Evolutionary conservation across 805 yeast genomes (phyloP).

Genomic region (Candida incommunis): DNA sequence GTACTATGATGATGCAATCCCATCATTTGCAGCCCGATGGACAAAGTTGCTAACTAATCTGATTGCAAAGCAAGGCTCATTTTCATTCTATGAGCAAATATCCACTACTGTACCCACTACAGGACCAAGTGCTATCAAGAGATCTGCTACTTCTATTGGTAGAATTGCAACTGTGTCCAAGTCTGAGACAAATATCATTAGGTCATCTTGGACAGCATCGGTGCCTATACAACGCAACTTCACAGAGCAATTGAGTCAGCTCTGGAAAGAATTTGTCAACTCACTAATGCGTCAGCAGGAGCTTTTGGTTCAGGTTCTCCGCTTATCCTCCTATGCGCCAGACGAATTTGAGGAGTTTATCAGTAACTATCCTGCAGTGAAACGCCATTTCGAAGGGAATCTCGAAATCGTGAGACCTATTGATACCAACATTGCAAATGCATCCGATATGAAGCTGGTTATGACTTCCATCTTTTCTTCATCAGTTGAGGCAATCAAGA

Average conservation of each 20-base stretch:
- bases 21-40: slow-evolving; percentile 19
- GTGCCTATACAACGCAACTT: neutral
- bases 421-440: slow-evolving; percentile 33
- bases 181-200: neutral
- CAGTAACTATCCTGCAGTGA: slow-evolving; percentile 13
- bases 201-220: neutral
- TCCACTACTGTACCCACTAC: neutral
- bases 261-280: neutral
- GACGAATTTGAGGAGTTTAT: slow-evolving; percentile 31
- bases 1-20: slow-evolving; percentile 23
- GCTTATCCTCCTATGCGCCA: slow-evolving; percentile 25
- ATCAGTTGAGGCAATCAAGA: slow-evolving; percentile 17
- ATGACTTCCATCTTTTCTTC: slow-evolving; percentile 34
- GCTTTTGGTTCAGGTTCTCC: slow-evolving; percentile 32
- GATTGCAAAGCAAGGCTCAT: slow-evolving; percentile 6
- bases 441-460: slow-evolving; percentile 31
- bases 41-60: slow-evolving; percentile 7
- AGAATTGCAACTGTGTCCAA: neutral
- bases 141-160: neutral
- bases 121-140: neutral
- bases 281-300: slow-evolving; percentile 30
- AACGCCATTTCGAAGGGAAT: slow-evolving; percentile 12
- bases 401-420: slow-evolving; percentile 21
- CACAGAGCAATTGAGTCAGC: neutral
- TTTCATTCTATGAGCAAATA: slow-evolving; percentile 5